Percentiles rank a stretch among this genome's conserved stretches.
These are phyloP conservation scores for Suillus fuscotomentosus DNA, from an alignment of 768 basidiomycete species.

Conservation along the genomic window DNA sequence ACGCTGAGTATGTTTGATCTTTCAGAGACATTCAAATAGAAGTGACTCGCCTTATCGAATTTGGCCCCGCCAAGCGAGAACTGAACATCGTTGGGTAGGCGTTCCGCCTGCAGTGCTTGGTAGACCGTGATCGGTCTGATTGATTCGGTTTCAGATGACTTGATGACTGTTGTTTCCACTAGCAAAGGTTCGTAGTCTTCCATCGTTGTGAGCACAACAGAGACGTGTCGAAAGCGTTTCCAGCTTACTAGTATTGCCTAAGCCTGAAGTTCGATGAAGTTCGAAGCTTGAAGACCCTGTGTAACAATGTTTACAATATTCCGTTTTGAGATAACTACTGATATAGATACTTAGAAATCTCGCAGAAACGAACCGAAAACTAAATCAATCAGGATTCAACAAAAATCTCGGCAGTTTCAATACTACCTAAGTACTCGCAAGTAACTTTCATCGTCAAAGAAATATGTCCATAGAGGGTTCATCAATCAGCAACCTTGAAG, in stretches of 20 bases:
- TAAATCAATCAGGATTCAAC: background rate
- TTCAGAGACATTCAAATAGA: background rate
- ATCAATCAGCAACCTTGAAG: conserved; percentile 52
- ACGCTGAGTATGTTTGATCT: background rate
- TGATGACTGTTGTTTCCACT: conserved; percentile 7
- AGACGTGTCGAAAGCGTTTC: background rate
- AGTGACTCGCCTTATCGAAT: conserved; percentile 32
- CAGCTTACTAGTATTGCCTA: background rate
- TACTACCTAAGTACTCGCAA: conserved; percentile 1
- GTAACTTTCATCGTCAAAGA: background rate
- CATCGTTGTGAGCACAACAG: background rate
- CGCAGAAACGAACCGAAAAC: background rate
- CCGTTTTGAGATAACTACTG: conserved; percentile 8
- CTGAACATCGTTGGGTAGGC: conserved; percentile 38
- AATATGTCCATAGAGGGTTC: conserved; percentile 9
- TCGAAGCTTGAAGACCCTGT: background rate
- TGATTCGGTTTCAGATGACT: conserved; percentile 5
- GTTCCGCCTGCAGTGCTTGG: conserved; percentile 47
- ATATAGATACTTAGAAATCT: background rate
- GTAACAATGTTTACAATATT: background rate
- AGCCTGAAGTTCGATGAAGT: background rate
- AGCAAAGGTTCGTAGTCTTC: conserved; percentile 12
- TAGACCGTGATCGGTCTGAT: conserved; percentile 55
- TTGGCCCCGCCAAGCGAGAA: conserved; percentile 47
- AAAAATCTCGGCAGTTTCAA: background rate